Base-by-base conservation (phyloP, 768 basidiomycete species). In the Suillus fuscotomentosus region DNA sequence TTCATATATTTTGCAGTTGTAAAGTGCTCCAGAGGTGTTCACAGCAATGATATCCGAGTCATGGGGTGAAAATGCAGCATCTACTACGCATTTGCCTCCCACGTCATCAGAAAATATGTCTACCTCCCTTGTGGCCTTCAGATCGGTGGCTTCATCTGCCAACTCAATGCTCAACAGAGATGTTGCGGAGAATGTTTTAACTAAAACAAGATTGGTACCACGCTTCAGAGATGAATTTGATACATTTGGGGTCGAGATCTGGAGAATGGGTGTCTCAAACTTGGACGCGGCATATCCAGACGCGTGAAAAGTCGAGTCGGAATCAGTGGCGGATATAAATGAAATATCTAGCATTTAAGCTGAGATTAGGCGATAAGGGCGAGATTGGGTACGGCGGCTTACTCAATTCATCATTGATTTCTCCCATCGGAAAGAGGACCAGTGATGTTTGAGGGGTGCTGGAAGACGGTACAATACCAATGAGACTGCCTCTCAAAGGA, bases 201-300 rank as follows among this genome's bases (percentile, higher is more conserved):
- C 73, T 27, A 81, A 60, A 14, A 80, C 63, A 20, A 65, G 5
- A 45, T 68, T 72, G 27, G 64, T 69, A 17, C 66, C 61, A 17
- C 60, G 36, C 15, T 65, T 54, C 53, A 39, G 64, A 71, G 65
- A 61, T 42, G 67, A 60, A 38, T 67, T 60, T 53, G 70, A 60
- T 43, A 38, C 22, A 51, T 70, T 67, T 3, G 80, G 77, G n/a
- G 80, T 70, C 6, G 76, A 73, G 55, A 92, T 77, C 67, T 93
- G 91, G 60, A 81, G 80, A 60, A 94, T 90, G 14, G 91, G 90
- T 3, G 90, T 91, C 22, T 82, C 75, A 65, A 91, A 91, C 3
- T 76, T 75, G 65, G 77, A 76, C 7, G 78, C 71, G 5, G 86
- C 78, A 5, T 67, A 75, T 2, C 78, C 78, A 48, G 71, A 73